phyloP scores from a whole-genome alignment of 1,284 basidiomycete genomes.

The Athelia sp. region DNA sequence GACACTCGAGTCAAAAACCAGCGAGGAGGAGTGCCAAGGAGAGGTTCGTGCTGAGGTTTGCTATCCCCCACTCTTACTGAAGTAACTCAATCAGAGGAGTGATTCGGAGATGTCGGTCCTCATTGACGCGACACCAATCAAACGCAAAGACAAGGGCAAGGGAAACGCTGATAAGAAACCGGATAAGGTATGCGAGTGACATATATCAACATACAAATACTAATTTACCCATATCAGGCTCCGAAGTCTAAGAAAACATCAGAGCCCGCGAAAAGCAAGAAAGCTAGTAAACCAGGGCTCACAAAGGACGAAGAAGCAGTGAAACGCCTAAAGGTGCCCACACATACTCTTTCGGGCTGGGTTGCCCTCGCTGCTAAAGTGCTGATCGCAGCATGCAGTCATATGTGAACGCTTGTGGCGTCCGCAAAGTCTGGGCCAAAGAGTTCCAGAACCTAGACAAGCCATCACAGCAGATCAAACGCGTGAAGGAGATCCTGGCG shows the following conservation, averaged over 20 bases:
- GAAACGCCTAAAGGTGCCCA: conserved; percentile 47
- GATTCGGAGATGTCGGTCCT: conserved; percentile 61
- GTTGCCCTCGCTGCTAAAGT: conserved; percentile 2
- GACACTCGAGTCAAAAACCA: not conserved
- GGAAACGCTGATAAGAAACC: conserved; percentile 29
- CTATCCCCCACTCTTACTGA: not conserved
- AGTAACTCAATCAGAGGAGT: conserved; percentile 29
- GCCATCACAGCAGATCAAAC: conserved; percentile 60
- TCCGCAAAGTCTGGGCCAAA: conserved; percentile 78
- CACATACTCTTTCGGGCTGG: conserved; percentile 12
- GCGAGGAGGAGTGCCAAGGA: conserved; percentile 7
- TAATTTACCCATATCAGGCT: conserved; percentile 4
- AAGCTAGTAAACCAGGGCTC: conserved; percentile 5
- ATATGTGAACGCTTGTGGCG: conserved; percentile 73
- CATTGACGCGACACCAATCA: conserved; percentile 49
- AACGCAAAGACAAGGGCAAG: conserved; percentile 25
- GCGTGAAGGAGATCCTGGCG: conserved; percentile 57
- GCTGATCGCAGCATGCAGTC: conserved; percentile 31
- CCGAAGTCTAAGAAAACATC: conserved; percentile 17
- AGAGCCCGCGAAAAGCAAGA: conserved; percentile 19
- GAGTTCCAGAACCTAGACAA: conserved; percentile 62
- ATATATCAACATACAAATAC: not conserved
- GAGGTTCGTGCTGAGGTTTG: conserved; percentile 1
- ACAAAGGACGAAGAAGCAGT: conserved; percentile 57
- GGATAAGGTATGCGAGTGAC: conserved; percentile 24